phyloP scores from a whole-genome alignment of 1,284 basidiomycete species.

The Retiboletus flavoniger region DNA sequence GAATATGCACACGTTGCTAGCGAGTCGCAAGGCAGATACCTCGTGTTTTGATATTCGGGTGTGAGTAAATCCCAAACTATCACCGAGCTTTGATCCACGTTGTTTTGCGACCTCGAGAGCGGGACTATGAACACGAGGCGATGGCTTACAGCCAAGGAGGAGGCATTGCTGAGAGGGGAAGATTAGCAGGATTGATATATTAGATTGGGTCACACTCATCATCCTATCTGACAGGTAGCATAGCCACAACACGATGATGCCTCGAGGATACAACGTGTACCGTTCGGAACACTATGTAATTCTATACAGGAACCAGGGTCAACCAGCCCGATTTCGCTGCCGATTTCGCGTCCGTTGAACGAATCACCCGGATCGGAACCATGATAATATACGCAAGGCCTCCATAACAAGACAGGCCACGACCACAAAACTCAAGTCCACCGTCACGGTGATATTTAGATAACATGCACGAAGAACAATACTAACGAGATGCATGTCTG shows the following conservation, averaged over 20 bases:
- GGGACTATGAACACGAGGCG: slow-evolving; percentile 10
- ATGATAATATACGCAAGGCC: not conserved
- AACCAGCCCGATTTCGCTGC: slow-evolving; percentile 1
- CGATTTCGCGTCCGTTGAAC: slow-evolving; percentile 3
- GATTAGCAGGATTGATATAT: not conserved
- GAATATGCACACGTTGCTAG: slow-evolving; percentile 12
- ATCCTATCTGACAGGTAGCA: not conserved
- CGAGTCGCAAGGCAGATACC: slow-evolving; percentile 10
- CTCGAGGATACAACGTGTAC: slow-evolving; percentile 28
- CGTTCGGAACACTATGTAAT: not conserved
- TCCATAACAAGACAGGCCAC: not conserved
- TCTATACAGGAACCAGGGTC: not conserved
- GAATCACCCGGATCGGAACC: not conserved
- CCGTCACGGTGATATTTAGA: not conserved
- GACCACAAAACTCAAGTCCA: not conserved
- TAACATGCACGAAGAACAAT: not conserved
- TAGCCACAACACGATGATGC: slow-evolving; percentile 20
- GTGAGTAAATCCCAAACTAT: slow-evolving; percentile 3
- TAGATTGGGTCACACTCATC: not conserved
- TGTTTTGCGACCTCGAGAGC: not conserved
- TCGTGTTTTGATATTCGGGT: slow-evolving; percentile 20
- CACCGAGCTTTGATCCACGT: slow-evolving; percentile 8
- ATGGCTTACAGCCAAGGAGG: not conserved
- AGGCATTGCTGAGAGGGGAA: not conserved
- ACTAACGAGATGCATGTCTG: not conserved